phyloP scores from a whole-genome alignment of 179 eudicot species.

The Heliamphora pulchella region DNA sequence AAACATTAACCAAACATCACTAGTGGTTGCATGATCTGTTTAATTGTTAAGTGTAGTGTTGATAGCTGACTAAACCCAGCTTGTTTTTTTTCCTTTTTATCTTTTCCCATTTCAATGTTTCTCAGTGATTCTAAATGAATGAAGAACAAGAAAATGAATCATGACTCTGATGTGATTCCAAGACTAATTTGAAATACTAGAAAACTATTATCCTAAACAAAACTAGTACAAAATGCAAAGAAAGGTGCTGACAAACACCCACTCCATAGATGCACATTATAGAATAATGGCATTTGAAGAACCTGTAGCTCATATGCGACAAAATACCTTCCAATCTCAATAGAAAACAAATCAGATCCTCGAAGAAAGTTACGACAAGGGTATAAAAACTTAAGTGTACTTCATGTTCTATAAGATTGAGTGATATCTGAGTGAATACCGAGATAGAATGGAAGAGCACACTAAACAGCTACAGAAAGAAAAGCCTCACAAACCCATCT shows the following conservation, averaged over 20 bases:
- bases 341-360: neutral
- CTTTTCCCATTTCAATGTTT: too few species aligned
- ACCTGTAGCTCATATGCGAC: neutral
- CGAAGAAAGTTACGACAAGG: neutral
- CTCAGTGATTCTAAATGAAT: too few species aligned
- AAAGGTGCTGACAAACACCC: neutral
- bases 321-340: neutral
- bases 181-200: neutral
- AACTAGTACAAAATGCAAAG: neutral
- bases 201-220: neutral
- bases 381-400: neutral
- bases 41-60: too few species aligned
- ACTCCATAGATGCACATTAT: neutral
- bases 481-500: slow-evolving; percentile 2
- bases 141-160: neutral
- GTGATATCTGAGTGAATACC: neutral
- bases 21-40: neutral
- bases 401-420: neutral
- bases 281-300: neutral
- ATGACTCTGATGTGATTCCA: neutral
- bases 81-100: too few species aligned
- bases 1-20: neutral
- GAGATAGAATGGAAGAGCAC: neutral
- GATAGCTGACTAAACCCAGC: too few species aligned
- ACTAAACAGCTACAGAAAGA: slow-evolving; percentile 4